Evolutionary conservation across 2,329 filamentous ascomycete species (phyloP).

Genomic region (Madurella mycetomatis): DNA sequence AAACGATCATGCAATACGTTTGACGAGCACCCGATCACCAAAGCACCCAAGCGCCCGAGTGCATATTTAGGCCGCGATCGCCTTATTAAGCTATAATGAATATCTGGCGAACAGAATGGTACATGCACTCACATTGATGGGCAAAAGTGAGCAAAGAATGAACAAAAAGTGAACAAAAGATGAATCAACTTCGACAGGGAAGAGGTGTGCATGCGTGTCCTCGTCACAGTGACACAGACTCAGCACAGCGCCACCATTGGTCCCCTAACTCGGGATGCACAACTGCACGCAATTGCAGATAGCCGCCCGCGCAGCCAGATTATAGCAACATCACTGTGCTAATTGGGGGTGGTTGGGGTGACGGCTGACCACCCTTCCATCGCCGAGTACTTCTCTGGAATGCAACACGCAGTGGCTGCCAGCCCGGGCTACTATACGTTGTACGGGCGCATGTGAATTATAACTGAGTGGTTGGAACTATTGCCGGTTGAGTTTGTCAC

Average conservation of each 20-base stretch:
- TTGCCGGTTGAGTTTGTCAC: too few species aligned
- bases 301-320: slow-evolving; percentile 10
- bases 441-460: too few species aligned
- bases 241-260: slow-evolving; percentile 8
- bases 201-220: neutral
- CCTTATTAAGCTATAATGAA: too few species aligned
- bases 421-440: too few species aligned
- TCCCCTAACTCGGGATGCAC: neutral
- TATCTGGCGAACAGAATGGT: too few species aligned
- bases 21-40: too few species aligned
- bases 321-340: neutral
- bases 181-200: neutral
- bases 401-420: neutral
- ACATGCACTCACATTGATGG: too few species aligned
- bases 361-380: neutral
- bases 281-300: slow-evolving; percentile 14
- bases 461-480: too few species aligned
- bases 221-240: slow-evolving; percentile 10
- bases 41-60: too few species aligned
- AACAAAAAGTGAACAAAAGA: neutral
- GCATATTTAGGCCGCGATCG: too few species aligned
- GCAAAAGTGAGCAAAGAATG: neutral
- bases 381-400: neutral
- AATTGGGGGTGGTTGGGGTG: neutral
- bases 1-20: too few species aligned